Evolutionary conservation across 1,139 yeast species (phyloP), one percentile per base, ranked within the genome.

Genomic region (Blastobotrys elegans): DNA sequence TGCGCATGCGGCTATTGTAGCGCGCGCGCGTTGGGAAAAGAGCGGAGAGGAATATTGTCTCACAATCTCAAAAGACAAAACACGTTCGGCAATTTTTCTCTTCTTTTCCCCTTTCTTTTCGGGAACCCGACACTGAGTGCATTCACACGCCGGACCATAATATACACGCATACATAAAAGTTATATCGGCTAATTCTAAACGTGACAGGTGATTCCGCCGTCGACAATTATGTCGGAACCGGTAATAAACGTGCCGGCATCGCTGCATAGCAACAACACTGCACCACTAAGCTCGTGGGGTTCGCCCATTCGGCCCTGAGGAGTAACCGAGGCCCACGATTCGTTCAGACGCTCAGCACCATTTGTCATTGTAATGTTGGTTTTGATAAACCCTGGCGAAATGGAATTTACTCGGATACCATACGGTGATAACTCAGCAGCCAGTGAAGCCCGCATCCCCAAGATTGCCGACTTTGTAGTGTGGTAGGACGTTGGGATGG

Each of bases 381-480:
- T 82, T 50, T 72, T 68, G 54, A 85, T 83, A 70, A 86, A 86
- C 42, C 95, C 95, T 27, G 95, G 95, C 30, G 89, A 82, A 47
- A 86, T 67, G 27, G 88, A 72, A 69, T 86, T 86, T 55, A 85
- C 89, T 89, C 95, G 75, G 64, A 83, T 80, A 44, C 82, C 82
- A 61, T 80, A 77, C 44, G 82, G 79, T 16, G 92, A 95, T 52
- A 86, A 73, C 1, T 90, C 79, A 66, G 76, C 81, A 50, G 84
- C 80, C 66, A 84, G 71, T 65, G 84, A 94, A 52, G 70, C 60
- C 18, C 46, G 31, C 26, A 43, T 10, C n/a, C 75, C 79, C 53
- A 82, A 77, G 44, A 84, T 86, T 46, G 90, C 95, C 22, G 95
- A 94, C 70, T 86, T 86, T 56, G 90, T 81, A 67, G 85, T 83